A percentile compares a stretch with the other conserved stretches of the same genome.
These are phyloP conservation scores for Gillenia trifoliata DNA, from an alignment of 306 rosid genomes.

Conservation along the genomic window DNA sequence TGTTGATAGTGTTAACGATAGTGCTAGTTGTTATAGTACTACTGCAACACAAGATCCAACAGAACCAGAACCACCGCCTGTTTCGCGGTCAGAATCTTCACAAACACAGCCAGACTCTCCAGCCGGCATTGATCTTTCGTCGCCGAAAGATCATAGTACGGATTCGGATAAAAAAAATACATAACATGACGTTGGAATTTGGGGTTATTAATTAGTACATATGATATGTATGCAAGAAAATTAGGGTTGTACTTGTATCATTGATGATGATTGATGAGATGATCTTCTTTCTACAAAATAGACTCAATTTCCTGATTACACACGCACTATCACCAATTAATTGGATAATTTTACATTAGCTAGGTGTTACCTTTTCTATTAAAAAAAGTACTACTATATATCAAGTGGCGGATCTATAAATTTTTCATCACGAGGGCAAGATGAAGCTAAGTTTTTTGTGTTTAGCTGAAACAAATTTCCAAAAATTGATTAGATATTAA, in stretches of 20 bases:
- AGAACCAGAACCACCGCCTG: not conserved
- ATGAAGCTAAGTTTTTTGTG: not conserved
- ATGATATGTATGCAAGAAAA: not conserved
- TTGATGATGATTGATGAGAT: not conserved
- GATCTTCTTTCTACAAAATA: not conserved
- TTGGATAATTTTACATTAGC: too few relatives aligned
- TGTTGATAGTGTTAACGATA: not conserved
- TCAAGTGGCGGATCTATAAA: too few relatives aligned
- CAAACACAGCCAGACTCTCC: not conserved
- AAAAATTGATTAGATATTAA: too few relatives aligned
- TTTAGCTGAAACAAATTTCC: not conserved
- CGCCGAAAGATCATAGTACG: not conserved
- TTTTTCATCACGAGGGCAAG: too few relatives aligned
- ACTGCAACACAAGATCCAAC: not conserved
- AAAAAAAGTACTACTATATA: too few relatives aligned
- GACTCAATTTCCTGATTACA: not conserved
- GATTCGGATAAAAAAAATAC: not conserved
- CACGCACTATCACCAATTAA: too few relatives aligned
- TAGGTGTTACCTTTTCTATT: too few relatives aligned
- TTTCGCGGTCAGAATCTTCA: not conserved
- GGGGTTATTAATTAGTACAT: not conserved
- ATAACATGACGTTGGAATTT: not conserved
- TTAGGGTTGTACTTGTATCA: not conserved
- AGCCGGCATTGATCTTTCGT: not conserved
- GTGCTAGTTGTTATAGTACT: not conserved